Base-by-base conservation (phyloP, 2,329 filamentous ascomycete genomes). In the Fusarium fujikuroi region DNA sequence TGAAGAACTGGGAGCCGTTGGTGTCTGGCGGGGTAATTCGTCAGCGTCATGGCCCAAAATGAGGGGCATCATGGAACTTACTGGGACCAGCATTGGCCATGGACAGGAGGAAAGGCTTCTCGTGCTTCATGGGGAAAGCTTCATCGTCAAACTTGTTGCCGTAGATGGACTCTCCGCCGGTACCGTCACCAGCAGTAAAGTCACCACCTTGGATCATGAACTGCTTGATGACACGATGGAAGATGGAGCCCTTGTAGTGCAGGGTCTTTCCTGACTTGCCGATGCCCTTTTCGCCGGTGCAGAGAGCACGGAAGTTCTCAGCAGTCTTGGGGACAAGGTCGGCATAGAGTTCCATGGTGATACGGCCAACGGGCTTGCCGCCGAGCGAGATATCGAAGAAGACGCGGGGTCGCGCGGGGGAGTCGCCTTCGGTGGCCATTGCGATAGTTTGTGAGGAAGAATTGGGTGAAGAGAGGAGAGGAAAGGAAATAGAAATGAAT, bases 121-220 rank as follows among this genome's bases (percentile, higher is more conserved):
- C 93, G 81, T 99, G 96, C 88, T 97, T 95, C 80, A 92, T 85
- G 60, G 93, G 89, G 80, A 99, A 98, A 83, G 97, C 97, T 88
- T 99, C 95, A 79, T 99, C 95, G 78, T 94, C 93, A 79, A 99
- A 99, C 86, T 98, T 98, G 82, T 93, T 93, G 80, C 95, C 95
- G 81, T 98, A 99, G 83, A 99, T 98, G 73, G 93, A 96, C 86
- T 98, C 96, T 79, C 95, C 95, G 74, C 95, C 95, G 32, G 95
- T 98, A 75, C 95, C 96, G 81, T 98, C 95, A 81, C 94, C 94
- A 62, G 90, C 92, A 54, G 95, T 99, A 83, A 99, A 99, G 83
- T 98, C 96, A 84, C 96, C 95, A 80, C 96, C 95, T 86, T 84
- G 82, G 80, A 98, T 96, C 95, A 99, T 98, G 85, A 99, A 99